These are phyloP conservation scores for Thielaviopsis euricoi DNA, from an alignment of 2,329 filamentous ascomycete genomes.

Conservation along the genomic window DNA sequence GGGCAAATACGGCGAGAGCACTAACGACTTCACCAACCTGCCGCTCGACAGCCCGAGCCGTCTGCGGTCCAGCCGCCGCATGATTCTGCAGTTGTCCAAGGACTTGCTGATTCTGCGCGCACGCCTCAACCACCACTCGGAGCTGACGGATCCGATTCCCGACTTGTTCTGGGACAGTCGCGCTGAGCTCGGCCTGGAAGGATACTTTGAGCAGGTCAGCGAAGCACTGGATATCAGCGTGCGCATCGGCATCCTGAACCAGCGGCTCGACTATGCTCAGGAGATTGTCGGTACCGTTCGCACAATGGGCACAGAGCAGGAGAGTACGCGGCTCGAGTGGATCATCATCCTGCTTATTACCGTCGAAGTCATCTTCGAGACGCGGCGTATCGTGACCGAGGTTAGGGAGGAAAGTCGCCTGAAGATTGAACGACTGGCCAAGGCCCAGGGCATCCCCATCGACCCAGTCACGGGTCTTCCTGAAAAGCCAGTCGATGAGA, in stretches of 20 bases:
- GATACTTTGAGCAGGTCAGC: conserved; percentile 89
- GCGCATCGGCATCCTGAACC: conserved; percentile 78
- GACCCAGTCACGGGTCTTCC: conserved; percentile 8
- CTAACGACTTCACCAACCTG: conserved; percentile 62
- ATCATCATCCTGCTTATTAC: conserved; percentile 90
- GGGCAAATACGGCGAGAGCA: conserved; percentile 72
- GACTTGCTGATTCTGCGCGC: conserved; percentile 79
- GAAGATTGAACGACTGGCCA: conserved; percentile 11
- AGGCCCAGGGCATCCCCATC: conserved; percentile 7
- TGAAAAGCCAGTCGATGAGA: background rate
- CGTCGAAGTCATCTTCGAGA: conserved; percentile 79
- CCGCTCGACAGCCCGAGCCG: conserved; percentile 44
- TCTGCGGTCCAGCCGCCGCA: conserved; percentile 38
- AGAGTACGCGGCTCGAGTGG: conserved; percentile 77
- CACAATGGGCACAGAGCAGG: conserved; percentile 78
- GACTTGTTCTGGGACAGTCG: conserved; percentile 94
- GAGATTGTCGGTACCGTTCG: conserved; percentile 83
- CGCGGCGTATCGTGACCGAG: conserved; percentile 57
- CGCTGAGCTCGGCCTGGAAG: conserved; percentile 77
- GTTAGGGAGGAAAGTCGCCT: conserved; percentile 24
- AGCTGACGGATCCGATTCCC: conserved; percentile 84
- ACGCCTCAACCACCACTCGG: conserved; percentile 90
- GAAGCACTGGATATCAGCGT: conserved; percentile 80
- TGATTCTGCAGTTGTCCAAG: conserved; percentile 86
- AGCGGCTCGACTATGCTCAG: conserved; percentile 95